A percentile compares a stretch with the other conserved stretches of the same genome.
Conservation (phyloP, 192 early-diverging fungal species). For the Gamsiella multidivaricata region DNA sequence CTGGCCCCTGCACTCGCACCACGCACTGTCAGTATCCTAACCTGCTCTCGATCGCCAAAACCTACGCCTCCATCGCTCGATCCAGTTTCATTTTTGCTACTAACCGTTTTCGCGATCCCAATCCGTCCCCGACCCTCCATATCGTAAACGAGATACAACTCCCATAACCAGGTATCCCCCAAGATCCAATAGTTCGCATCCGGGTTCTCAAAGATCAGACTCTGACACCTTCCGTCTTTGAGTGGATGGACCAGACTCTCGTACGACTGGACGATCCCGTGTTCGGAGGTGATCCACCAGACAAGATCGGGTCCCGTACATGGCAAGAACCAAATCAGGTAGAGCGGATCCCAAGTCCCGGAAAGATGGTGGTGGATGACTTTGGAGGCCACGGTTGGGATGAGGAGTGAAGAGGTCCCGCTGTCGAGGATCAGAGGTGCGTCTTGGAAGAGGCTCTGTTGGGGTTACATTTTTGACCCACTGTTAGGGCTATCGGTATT, state of each 20-base stretch:
- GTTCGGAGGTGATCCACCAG: slow-evolving; percentile 30
- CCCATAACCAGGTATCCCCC: slow-evolving; percentile 35
- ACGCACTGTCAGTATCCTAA: background rate
- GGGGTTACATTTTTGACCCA: background rate
- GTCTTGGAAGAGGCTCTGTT: slow-evolving; percentile 14
- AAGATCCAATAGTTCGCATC: slow-evolving; percentile 36
- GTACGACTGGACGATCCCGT: slow-evolving; percentile 30
- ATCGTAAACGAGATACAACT: slow-evolving; percentile 41
- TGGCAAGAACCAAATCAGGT: slow-evolving; percentile 33
- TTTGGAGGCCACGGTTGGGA: slow-evolving; percentile 30
- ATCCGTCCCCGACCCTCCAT: slow-evolving; percentile 24
- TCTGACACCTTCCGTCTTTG: slow-evolving; percentile 32
- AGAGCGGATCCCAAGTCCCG: slow-evolving; percentile 18
- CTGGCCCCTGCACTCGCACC: background rate
- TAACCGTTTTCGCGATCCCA: slow-evolving; percentile 20
- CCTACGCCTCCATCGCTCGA: background rate
- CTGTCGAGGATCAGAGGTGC: slow-evolving; percentile 36
- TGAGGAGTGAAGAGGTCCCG: slow-evolving; percentile 28
- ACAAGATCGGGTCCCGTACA: slow-evolving; percentile 27
- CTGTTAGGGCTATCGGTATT: background rate
- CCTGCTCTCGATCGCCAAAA: background rate
- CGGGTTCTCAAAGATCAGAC: slow-evolving; percentile 31
- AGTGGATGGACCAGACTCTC: slow-evolving; percentile 19
- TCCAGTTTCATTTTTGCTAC: background rate
- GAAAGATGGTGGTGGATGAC: slow-evolving; percentile 21